Conservation (phyloP, 2,329 filamentous ascomycete species). For the Lasiodiplodia citricola region DNA sequence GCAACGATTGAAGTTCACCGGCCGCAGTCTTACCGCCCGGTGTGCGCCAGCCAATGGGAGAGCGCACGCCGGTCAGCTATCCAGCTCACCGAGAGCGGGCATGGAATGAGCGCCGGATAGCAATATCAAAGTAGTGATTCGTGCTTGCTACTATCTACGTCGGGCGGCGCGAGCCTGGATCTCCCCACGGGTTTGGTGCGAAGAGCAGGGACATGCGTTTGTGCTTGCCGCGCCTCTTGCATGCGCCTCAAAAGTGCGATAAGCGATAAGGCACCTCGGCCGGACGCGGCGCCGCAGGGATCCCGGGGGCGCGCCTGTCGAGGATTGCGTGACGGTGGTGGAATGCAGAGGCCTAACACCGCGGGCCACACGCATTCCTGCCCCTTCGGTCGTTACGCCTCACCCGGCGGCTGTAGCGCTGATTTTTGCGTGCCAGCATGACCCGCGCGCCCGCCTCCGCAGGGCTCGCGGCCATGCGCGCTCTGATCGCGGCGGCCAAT, state of each 20-base stretch:
- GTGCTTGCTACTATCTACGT: too few relatives aligned
- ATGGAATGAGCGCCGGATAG: background rate
- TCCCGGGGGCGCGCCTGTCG: background rate
- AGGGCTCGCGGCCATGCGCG: conserved; percentile 18
- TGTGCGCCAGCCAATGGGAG: conserved; percentile 13
- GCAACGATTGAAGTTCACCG: background rate
- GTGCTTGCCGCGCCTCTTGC: conserved; percentile 2
- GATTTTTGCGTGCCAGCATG: background rate
- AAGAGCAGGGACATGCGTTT: background rate
- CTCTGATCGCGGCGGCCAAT: conserved; percentile 13
- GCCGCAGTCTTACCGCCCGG: conserved; percentile 12
- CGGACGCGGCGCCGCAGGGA: conserved; percentile 13
- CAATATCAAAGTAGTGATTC: background rate
- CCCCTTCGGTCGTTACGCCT: background rate
- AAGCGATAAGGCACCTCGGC: conserved; percentile 17
- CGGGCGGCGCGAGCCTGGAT: background rate
- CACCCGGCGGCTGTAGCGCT: background rate
- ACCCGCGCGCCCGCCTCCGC: conserved; percentile 14
- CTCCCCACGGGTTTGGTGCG: background rate
- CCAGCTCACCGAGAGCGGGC: background rate
- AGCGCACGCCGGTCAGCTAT: background rate
- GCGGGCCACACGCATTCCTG: conserved; percentile 7
- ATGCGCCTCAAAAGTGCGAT: background rate
- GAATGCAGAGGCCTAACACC: conserved; percentile 7
- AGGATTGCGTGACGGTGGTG: conserved; percentile 7